Base-by-base conservation (phyloP, 2,329 filamentous ascomycete genomes). In the Scedosporium apiospermum region DNA sequence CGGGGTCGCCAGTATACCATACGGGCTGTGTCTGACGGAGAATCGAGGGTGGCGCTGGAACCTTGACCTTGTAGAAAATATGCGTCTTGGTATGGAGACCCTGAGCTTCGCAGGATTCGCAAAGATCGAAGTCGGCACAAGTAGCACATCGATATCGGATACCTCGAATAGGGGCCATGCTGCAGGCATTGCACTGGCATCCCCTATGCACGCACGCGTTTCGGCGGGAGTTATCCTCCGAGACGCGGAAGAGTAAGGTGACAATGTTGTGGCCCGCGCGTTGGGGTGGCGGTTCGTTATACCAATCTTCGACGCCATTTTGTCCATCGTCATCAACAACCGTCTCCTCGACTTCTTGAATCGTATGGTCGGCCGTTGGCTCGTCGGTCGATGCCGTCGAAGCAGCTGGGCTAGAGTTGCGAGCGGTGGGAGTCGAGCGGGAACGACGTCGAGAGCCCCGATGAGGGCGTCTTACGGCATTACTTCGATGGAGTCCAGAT, bases 71-170 rank as follows among this genome's bases (percentile, higher is more conserved):
- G 81, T 96, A 96, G 75, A 99, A 98, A 57, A 98, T 85, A 74
- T 99, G 95, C 1, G 92, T 96, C 73, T 93, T 96, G 70, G 84
- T 86, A 71, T 96, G 93, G 1, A 88, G 76, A 23, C 85, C 84
- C 68, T 87, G 85, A 4, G 90, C 85, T 76, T 99, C 93, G 76
- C 95, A 99, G 6, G 88, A 88, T 71, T 97, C 92, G 77, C 95
- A 99, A 2, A 99, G 84, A 72, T 99, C 95, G 71, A 92, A 98
- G 74, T 99, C 93, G 66, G 90, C 86, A 72, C 95, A 99, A 76
- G 99, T 98, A 68, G 92, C 88, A 75, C 95, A 99, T 64, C 93
- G 89, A 77, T 96, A 99, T 63, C 95, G 86, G 65, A 96, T 89
- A 16, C 95, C 95, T 61, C 91, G 88, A 65, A 99, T 98, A 12